phyloP scores from a whole-genome alignment of 2,329 filamentous ascomycete species.

The Acephala macrosclerotiorum region DNA sequence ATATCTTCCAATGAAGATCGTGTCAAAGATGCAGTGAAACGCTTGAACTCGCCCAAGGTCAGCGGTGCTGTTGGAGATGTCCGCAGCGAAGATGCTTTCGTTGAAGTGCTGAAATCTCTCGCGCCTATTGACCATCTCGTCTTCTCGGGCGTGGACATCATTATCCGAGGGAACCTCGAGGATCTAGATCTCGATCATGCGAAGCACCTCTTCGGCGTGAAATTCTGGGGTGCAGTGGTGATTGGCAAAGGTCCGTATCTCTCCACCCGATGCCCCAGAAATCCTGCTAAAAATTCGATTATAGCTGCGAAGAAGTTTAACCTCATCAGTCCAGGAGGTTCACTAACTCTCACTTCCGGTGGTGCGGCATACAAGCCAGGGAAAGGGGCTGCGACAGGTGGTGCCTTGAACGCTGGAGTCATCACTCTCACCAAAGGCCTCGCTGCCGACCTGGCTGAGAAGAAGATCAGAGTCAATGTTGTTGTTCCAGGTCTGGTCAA shows the following conservation, averaged over 20 bases:
- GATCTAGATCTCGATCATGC: slow-evolving; percentile 46
- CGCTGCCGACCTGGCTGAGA: slow-evolving; percentile 61
- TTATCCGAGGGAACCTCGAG: slow-evolving; percentile 47
- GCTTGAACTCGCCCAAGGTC: slow-evolving; percentile 37
- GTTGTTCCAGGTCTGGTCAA: slow-evolving; percentile 62
- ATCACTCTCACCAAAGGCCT: slow-evolving; percentile 56
- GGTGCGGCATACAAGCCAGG: slow-evolving; percentile 47
- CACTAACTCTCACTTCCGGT: slow-evolving; percentile 49
- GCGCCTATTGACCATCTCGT: slow-evolving; percentile 49
- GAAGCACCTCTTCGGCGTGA: slow-evolving; percentile 48
- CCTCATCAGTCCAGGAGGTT: slow-evolving; percentile 47
- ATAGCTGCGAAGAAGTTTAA: slow-evolving; percentile 47
- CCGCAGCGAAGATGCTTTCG: slow-evolving; percentile 46
- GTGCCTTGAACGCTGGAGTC: slow-evolving; percentile 31
- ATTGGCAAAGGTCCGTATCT: slow-evolving; percentile 44
- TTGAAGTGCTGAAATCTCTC: slow-evolving; percentile 41
- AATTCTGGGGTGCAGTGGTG: slow-evolving; percentile 50
- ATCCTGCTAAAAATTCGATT: neutral
- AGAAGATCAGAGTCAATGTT: slow-evolving; percentile 67
- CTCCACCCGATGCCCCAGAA: too few species aligned
- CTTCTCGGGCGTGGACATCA: slow-evolving; percentile 48
- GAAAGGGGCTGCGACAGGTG: slow-evolving; percentile 47
- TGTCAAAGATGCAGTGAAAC: slow-evolving; percentile 44
- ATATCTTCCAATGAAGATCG: slow-evolving; percentile 46
- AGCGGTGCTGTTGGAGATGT: slow-evolving; percentile 46